These are phyloP conservation scores for Ophiostoma novo-ulmi DNA, from an alignment of 2,329 filamentous ascomycete genomes.

Conservation along the genomic window DNA sequence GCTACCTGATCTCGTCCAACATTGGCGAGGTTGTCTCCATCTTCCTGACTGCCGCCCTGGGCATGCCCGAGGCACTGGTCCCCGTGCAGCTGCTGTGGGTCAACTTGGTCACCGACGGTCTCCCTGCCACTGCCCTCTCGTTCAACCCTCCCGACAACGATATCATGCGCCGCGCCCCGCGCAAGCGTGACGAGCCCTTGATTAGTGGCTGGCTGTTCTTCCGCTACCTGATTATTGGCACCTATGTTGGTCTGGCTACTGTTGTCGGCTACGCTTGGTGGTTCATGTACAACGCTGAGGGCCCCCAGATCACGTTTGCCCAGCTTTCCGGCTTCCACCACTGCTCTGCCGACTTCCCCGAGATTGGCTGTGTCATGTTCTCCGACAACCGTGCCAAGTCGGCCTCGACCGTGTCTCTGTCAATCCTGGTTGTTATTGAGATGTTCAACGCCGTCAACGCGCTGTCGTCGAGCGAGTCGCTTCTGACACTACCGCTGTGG, in stretches of 20 bases:
- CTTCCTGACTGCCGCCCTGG: slow-evolving; percentile 90
- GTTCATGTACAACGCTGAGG: slow-evolving; percentile 93
- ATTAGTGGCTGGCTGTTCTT: slow-evolving; percentile 97
- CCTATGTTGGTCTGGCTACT: slow-evolving; percentile 89
- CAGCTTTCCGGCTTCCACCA: slow-evolving; percentile 91
- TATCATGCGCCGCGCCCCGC: slow-evolving; percentile 87
- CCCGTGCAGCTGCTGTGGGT: slow-evolving; percentile 98
- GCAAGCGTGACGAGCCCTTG: slow-evolving; percentile 87
- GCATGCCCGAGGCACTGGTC: slow-evolving; percentile 96
- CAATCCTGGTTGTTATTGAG: slow-evolving; percentile 91
- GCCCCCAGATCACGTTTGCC: slow-evolving; percentile 85
- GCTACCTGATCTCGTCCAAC: slow-evolving; percentile 97
- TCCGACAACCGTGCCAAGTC: slow-evolving; percentile 77
- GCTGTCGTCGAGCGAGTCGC: slow-evolving; percentile 87
- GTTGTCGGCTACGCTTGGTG: slow-evolving; percentile 99
- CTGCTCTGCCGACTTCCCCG: slow-evolving; percentile 77
- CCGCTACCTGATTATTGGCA: slow-evolving; percentile 93
- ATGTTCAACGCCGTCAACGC: slow-evolving; percentile 99
- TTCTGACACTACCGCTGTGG: slow-evolving; percentile 92
- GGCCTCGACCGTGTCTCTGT: slow-evolving; percentile 88
- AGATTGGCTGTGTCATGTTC: slow-evolving; percentile 92
- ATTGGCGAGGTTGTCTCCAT: slow-evolving; percentile 99
- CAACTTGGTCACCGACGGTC: slow-evolving; percentile 94
- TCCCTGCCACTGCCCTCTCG: slow-evolving; percentile 90
- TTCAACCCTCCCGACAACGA: slow-evolving; percentile 99